Base-by-base conservation (phyloP, 805 yeast genomes). In the Metschnikowia amazonensis region DNA sequence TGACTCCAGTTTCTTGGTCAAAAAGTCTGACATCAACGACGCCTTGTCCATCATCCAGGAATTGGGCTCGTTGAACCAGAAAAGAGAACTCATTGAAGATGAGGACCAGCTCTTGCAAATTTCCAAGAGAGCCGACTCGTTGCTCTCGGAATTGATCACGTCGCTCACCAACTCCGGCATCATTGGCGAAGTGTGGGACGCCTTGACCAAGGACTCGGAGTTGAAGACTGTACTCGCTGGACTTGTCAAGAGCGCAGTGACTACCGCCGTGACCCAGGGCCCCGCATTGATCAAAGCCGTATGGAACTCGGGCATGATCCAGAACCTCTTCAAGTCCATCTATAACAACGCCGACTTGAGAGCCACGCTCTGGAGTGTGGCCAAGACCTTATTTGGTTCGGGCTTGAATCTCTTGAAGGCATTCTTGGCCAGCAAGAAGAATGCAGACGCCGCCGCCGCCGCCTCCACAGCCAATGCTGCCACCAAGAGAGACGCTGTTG, bases 151-250 rank as follows among this genome's bases (percentile, higher is more conserved):
- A 47, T 69, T 71, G 56, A 52, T 71, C 45, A 30, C 63, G 35
- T 71, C 75, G 28, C 60, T 70, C 45, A 38, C 63, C 40, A 55
- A 50, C 48, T 70, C 75, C 27, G 76, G 76, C 48, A 59, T 71
- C 38, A 58, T 69, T 38, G 53, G 60, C 29, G 66, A 65, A 4
- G 65, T 69, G 27, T 69, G 66, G 65, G 49, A 56, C 42, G 59
- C 62, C 31, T 58, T 71, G 46, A 65, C 74, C 45, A 55, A 59
- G 41, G 64, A 67, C 54, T 36, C 58, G 14, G 60, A 56, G n/a
- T 55, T 71, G 47, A 56, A 48, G 42, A 31, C 60, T 25, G 55
- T 64, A 36, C 42, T 71, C 28, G 44, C 44, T 27, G 44, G 57
- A 24, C 59, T 70, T 41, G 55, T 62, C 48, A 60, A 68, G 58